Evolutionary conservation across 2,329 filamentous ascomycete species (phyloP).

Genomic region (Pseudogymnoascus sp.): DNA sequence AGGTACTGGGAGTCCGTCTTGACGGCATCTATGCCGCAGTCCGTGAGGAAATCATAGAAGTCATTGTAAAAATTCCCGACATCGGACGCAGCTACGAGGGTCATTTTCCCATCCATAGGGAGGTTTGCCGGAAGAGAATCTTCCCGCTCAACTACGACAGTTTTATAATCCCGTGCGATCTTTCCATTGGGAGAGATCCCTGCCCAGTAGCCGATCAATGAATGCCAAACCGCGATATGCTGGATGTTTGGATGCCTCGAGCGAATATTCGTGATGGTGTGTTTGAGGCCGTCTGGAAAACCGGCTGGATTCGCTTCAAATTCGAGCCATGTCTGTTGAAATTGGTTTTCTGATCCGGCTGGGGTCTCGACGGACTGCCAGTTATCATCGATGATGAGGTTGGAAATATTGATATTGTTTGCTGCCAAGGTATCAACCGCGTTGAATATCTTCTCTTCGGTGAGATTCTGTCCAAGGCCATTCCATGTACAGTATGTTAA

Average conservation of each 20-base stretch:
- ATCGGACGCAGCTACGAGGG: constrained; percentile 66
- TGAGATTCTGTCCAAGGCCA: constrained; percentile 73
- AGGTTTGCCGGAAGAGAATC: constrained; percentile 40
- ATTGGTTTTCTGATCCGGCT: constrained; percentile 39
- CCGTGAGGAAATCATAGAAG: constrained; percentile 76
- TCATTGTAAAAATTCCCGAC: constrained; percentile 74
- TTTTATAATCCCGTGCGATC: constrained; percentile 73
- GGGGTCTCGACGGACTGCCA: constrained; percentile 70
- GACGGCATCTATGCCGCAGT: constrained; percentile 71
- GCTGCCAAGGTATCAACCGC: constrained; percentile 65
- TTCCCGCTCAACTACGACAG: constrained; percentile 49
- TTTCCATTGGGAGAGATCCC: constrained; percentile 69
- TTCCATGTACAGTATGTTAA: constrained; percentile 98
- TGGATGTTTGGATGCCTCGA: constrained; percentile 62
- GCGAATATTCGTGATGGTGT: constrained; percentile 62
- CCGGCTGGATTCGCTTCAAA: constrained; percentile 78
- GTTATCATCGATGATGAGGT: constrained; percentile 92
- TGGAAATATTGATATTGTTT: constrained; percentile 69
- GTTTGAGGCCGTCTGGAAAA: constrained; percentile 74
- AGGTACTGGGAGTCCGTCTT: constrained; percentile 91
- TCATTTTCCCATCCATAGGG: constrained; percentile 56
- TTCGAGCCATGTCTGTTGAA: constrained; percentile 61
- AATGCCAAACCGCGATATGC: constrained; percentile 91
- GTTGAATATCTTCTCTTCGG: constrained; percentile 67
- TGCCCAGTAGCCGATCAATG: constrained; percentile 82